Evolutionary conservation across 2,329 filamentous ascomycete species (phyloP).

Genomic region (Botrytis aclada): DNA sequence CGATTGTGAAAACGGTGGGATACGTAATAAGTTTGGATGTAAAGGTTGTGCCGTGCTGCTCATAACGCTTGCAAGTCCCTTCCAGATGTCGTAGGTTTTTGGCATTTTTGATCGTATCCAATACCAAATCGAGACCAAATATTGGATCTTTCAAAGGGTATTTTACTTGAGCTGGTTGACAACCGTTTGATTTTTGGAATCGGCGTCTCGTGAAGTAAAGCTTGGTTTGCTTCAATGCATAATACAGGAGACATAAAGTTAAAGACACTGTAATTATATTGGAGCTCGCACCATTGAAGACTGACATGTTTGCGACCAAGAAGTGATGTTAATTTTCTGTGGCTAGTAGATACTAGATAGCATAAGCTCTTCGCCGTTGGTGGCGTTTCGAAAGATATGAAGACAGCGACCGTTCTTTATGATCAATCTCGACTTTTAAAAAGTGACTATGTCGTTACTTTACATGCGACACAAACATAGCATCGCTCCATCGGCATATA

Average conservation of each 20-base stretch:
- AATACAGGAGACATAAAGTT: not conserved
- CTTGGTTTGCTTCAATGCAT: not conserved
- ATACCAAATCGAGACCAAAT: constrained; percentile 49
- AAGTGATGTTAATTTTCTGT: not conserved
- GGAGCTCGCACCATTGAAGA: not conserved
- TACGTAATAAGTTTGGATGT: not conserved
- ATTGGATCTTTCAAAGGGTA: constrained; percentile 52
- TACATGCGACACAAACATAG: not conserved
- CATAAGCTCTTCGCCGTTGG: not conserved
- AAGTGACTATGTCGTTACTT: not conserved
- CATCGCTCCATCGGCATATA: not conserved
- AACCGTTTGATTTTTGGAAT: constrained; percentile 40
- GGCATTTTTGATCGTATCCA: constrained; percentile 40
- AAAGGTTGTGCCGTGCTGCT: constrained; percentile 10
- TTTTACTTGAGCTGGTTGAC: constrained; percentile 42
- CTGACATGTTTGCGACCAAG: not conserved
- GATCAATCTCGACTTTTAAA: not conserved
- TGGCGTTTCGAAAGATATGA: not conserved
- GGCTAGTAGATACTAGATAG: not conserved
- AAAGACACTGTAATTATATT: not conserved
- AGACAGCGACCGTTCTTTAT: not conserved
- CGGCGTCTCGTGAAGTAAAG: constrained; percentile 5
- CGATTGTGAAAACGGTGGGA: constrained; percentile 46
- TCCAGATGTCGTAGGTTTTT: constrained; percentile 29
- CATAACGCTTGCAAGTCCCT: not conserved